Conservation (phyloP, 768 basidiomycete species). For the Coprinopsis cinerea region DNA sequence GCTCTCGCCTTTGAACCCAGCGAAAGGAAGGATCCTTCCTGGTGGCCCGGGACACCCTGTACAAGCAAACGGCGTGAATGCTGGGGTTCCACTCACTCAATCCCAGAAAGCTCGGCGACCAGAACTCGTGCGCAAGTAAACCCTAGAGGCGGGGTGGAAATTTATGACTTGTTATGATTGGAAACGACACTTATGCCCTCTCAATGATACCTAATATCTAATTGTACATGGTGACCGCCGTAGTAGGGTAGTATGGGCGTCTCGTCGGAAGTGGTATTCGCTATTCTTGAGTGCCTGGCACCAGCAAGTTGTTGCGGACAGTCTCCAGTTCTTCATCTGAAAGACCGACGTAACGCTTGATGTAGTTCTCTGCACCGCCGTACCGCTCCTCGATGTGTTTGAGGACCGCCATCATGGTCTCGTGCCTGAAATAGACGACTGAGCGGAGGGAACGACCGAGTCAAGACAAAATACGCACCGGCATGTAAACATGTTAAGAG, state of each 20-base stretch:
- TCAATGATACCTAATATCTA: not conserved
- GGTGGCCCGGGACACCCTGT: too few species aligned
- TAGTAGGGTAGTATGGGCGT: conserved; percentile 11
- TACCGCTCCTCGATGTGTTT: conserved; percentile 56
- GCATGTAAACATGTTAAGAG: conserved; percentile 79
- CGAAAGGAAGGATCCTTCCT: conserved; percentile 11
- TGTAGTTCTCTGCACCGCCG: conserved; percentile 61
- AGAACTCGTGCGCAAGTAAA: conserved; percentile 22
- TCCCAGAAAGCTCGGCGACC: conserved; percentile 30
- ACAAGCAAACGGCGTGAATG: conserved; percentile 19
- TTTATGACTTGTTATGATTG: not conserved
- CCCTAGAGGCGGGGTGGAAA: not conserved
- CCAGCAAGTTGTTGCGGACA: conserved; percentile 55
- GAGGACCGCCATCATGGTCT: conserved; percentile 74
- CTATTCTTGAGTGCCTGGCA: conserved; percentile 17
- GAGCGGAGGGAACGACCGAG: too few species aligned
- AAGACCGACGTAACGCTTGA: conserved; percentile 49
- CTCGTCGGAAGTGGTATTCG: too few species aligned
- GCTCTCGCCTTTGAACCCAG: conserved; percentile 70
- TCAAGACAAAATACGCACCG: conserved; percentile 43
- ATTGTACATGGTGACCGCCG: not conserved
- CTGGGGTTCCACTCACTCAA: conserved; percentile 27
- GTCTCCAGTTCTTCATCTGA: conserved; percentile 55
- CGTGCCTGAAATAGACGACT: conserved; percentile 53
- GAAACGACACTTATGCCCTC: not conserved